Percentiles rank a stretch among this genome's conserved stretches.
These are phyloP conservation scores for Kwoniella europaea DNA, from an alignment of 768 basidiomycete species.

Conservation along the genomic window DNA sequence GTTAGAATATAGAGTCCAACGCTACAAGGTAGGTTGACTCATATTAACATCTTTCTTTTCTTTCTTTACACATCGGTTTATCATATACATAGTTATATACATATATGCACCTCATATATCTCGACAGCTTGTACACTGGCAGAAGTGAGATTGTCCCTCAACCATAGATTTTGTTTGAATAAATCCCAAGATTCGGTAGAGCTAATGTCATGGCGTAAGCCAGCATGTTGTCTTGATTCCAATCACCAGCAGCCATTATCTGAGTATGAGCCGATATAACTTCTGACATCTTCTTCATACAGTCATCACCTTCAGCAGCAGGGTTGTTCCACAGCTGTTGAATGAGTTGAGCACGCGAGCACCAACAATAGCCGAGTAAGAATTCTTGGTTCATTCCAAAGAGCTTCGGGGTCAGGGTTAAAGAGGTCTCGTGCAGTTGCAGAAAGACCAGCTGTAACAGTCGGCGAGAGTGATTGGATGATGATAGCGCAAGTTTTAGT, in stretches of 20 bases:
- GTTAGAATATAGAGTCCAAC: no score
- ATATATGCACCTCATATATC: no score
- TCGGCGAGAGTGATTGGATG: neutral
- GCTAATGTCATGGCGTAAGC: slow-evolving; percentile 31
- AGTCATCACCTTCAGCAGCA: slow-evolving; percentile 24
- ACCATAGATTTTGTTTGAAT: slow-evolving; percentile 28
- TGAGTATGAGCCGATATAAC: slow-evolving; percentile 30
- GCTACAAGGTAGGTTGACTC: no score
- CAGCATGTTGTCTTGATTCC: slow-evolving; percentile 20
- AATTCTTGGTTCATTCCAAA: slow-evolving; percentile 1
- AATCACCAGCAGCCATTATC: slow-evolving; percentile 14
- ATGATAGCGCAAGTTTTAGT: neutral
- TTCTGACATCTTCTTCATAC: slow-evolving; percentile 8
- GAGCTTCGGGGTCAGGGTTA: neutral
- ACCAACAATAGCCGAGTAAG: slow-evolving; percentile 22
- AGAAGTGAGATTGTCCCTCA: slow-evolving; percentile 10
- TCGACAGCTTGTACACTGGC: slow-evolving; percentile 7
- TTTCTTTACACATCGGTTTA: no score
- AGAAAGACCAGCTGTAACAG: neutral
- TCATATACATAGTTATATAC: no score
- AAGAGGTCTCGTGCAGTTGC: neutral
- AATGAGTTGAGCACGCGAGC: slow-evolving; percentile 23
- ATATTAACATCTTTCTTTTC: no score
- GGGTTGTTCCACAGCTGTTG: slow-evolving; percentile 23
- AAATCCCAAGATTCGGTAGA: slow-evolving; percentile 23